Evolutionary conservation across 2,329 filamentous ascomycete species (phyloP), one percentile per base, ranked within the genome.

Genomic region (Paracoccidioides lutzii): DNA sequence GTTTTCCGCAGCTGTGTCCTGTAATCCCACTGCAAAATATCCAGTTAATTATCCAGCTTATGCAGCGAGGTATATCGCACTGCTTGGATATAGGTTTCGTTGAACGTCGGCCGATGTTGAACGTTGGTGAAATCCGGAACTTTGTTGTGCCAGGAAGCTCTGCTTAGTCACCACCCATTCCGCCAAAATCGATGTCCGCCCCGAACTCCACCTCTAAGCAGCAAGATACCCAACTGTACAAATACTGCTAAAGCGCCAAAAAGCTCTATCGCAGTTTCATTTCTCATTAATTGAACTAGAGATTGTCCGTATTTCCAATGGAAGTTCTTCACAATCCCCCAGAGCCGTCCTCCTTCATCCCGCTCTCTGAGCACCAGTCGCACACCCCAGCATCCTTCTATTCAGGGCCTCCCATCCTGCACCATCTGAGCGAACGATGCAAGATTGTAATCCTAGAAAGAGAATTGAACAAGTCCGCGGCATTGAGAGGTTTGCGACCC

Each of bases 311-410:
- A 52, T 40, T 52, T 14, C 52, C 41, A 55, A 76, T 77, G 74
- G 74, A 77, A 64, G 57, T 68, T 45, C 66, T 76, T 32, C 66
- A 61, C 53, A 63, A 65, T 33, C 57, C 70, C 32, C 74, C 74
- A 9, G 65, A 69, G 41, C 53, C 67, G 35, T 68, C 69, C 15
- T 67, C 71, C 32, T 76, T 74, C 60, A 66, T 72, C 41, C 67
- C 73, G 14, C 65, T 77, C 45, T 66, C 69, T 9, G 69, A 73
- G 55, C 73, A 76, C 63, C 74, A 76, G 58, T 75, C 75, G 48
- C 69, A 69, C 53, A 77, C 75, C 8, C 75, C 75, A 12, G 66
- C 66, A 49, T 76, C 75, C 8, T 77, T 77, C 67, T 71, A 75
- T 64, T 64, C 66, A 53, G 73, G 73, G 15, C 73, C 73, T 3